Percentiles rank a stretch among this genome's conserved stretches.
These are phyloP conservation scores for Clonostachys rosea DNA, from an alignment of 2,329 filamentous ascomycete species.

Conservation along the genomic window DNA sequence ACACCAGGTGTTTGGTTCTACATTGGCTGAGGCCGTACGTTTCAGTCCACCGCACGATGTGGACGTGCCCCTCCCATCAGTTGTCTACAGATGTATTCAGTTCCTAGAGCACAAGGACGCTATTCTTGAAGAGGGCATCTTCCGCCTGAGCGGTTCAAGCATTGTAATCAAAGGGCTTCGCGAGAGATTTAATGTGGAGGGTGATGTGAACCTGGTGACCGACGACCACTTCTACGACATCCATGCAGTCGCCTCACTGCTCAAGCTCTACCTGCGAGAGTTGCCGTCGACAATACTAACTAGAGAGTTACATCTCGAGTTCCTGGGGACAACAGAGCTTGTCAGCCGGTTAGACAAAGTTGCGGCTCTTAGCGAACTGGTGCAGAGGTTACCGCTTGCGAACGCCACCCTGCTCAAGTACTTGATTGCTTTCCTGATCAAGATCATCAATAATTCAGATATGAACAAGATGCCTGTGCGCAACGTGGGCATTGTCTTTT, in stretches of 20 bases:
- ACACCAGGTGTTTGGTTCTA: constrained; percentile 77
- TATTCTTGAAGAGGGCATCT: constrained; percentile 86
- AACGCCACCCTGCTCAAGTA: constrained; percentile 82
- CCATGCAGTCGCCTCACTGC: constrained; percentile 87
- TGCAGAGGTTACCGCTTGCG: constrained; percentile 71
- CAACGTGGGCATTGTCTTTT: constrained; percentile 97
- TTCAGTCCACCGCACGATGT: constrained; percentile 71
- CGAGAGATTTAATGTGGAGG: constrained; percentile 90
- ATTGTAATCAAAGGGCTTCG: constrained; percentile 86
- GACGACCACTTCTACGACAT: constrained; percentile 91
- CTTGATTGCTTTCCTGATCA: constrained; percentile 82
- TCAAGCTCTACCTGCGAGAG: constrained; percentile 93
- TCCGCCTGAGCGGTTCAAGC: constrained; percentile 95
- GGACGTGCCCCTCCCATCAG: constrained; percentile 75
- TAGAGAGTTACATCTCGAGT: constrained; percentile 83
- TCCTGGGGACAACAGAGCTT: constrained; percentile 79
- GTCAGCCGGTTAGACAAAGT: constrained; percentile 73
- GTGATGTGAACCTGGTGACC: constrained; percentile 80
- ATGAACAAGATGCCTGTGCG: constrained; percentile 98
- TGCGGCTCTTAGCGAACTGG: constrained; percentile 68
- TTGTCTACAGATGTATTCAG: constrained; percentile 93
- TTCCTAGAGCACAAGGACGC: constrained; percentile 84
- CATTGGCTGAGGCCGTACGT: constrained; percentile 80
- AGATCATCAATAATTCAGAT: constrained; percentile 85
- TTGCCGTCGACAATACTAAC: constrained; percentile 89